Base-by-base conservation (phyloP, 2,329 filamentous ascomycete genomes). In the Aspergillus sp. region DNA sequence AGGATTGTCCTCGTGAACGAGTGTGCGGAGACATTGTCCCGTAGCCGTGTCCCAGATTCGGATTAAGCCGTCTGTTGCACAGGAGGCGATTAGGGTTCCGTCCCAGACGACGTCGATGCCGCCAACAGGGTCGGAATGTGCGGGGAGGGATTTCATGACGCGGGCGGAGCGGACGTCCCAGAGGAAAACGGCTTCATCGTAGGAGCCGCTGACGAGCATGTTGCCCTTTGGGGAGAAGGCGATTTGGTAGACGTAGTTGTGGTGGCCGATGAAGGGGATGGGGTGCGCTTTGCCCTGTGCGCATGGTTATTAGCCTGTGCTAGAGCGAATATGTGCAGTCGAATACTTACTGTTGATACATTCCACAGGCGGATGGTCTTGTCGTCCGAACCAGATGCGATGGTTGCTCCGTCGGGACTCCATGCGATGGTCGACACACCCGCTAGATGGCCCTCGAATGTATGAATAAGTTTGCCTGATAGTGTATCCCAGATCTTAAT, bases 181-280 rank as follows among this genome's bases (percentile, higher is more conserved):
- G 4, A 98, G 71, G 55, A 95, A 96, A 0, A 98, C 89, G 4
- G 93, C 93, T 73, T 98, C 93, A 58, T 98, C 93, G 69, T 96
- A 97, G 54, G 88, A 94, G 10, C 93, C 93, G 56, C 88, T 94
- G 13, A 90, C 93, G 30, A 98, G 80, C 64, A 97, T 95, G 63
- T 98, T 98, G 20, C 93, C 93, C 67, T 96, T 97, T 1, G 93
- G 93, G n/a, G 88, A 91, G 68, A 97, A 97, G 5, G 90, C 90
- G 30, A 98, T 76, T 44, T 86, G 89, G 70, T 95, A 95, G 27
- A 98, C 85, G 68, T 97, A 97, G 69, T 94, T 97, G 68, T 96
- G 90, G 61, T 98, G 93, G 2, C 93, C 91, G 20, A 86, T 77
- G 55, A 97, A 75, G 1, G 80, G 76, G 19, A 74, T 77, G 0